Percentiles rank a stretch among this genome's conserved stretches.
phyloP scores from a whole-genome alignment of 164 flowering plant species.

The Brasenia schreberi region DNA sequence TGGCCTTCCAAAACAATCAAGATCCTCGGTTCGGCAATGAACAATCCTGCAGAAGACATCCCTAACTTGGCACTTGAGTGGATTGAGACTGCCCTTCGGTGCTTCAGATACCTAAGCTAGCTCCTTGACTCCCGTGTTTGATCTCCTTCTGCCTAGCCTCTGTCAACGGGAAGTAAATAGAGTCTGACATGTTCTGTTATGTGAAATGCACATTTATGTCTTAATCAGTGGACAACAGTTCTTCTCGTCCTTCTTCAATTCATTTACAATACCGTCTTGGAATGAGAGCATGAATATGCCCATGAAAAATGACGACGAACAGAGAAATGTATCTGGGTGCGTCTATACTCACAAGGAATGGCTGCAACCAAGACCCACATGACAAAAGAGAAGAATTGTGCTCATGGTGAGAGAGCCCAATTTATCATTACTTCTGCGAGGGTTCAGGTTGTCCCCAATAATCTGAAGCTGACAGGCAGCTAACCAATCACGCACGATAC shows the following conservation, averaged over 20 bases:
- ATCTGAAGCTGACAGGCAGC: slow-evolving; percentile 77
- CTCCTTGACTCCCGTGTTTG: slow-evolving; percentile 35
- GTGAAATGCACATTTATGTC: slow-evolving; percentile 52
- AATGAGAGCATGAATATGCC: slow-evolving; percentile 44
- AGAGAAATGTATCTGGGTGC: slow-evolving; percentile 61
- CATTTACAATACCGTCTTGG: slow-evolving; percentile 75
- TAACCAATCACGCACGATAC: slow-evolving; percentile 62
- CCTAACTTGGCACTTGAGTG: slow-evolving; percentile 71
- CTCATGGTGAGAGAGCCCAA: slow-evolving; percentile 59
- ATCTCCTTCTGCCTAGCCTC: slow-evolving; percentile 61
- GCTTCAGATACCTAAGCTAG: slow-evolving; percentile 30
- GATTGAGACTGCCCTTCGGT: slow-evolving; percentile 52
- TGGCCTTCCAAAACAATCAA: slow-evolving; percentile 40
- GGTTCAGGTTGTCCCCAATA: slow-evolving; percentile 45
- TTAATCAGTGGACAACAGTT: slow-evolving; percentile 57
- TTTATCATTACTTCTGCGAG: slow-evolving; percentile 51
- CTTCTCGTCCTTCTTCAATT: slow-evolving; percentile 70
- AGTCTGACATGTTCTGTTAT: slow-evolving; percentile 52
- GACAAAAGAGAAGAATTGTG: slow-evolving; percentile 47
- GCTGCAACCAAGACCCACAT: slow-evolving; percentile 96
- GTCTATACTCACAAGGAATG: slow-evolving; percentile 92
- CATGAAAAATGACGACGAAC: slow-evolving; percentile 54
- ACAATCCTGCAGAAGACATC: slow-evolving; percentile 80
- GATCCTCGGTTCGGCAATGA: slow-evolving; percentile 69
- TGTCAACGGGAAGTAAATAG: slow-evolving; percentile 47